These are phyloP conservation scores for Afroboletus lepidellus DNA, from an alignment of 1,284 basidiomycete genomes.

Conservation along the genomic window DNA sequence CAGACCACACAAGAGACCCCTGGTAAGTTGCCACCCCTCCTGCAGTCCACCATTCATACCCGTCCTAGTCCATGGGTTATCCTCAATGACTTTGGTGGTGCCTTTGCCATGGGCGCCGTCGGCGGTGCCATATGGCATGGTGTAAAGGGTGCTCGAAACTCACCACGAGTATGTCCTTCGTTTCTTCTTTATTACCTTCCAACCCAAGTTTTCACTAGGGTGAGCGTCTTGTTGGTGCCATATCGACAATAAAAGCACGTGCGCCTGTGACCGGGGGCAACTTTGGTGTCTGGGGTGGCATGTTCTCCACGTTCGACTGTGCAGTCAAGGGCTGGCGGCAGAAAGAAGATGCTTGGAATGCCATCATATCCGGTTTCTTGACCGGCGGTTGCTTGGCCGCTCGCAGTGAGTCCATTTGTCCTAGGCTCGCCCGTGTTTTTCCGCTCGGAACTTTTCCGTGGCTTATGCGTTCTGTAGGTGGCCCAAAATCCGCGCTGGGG, in stretches of 20 bases:
- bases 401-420: constrained; percentile 67
- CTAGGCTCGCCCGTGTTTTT: background rate
- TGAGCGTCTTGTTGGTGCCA: constrained; percentile 89
- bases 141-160: constrained; percentile 97
- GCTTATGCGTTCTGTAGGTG: constrained; percentile 54
- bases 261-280: constrained; percentile 98
- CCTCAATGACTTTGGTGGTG: constrained; percentile 97
- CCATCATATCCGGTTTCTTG: constrained; percentile 97
- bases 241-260: constrained; percentile 97
- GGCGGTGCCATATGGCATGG: constrained; percentile 99
- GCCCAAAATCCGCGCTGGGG: constrained; percentile 86
- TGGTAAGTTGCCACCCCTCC: constrained; percentile 48
- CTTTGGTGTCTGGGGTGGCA: constrained; percentile 97
- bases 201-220: constrained; percentile 47
- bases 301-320: constrained; percentile 98
- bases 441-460: background rate
- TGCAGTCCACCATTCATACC: background rate
- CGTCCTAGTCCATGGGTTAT: constrained; percentile 90
- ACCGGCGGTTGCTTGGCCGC: constrained; percentile 96
- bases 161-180: constrained; percentile 65
- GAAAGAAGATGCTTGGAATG: constrained; percentile 99
- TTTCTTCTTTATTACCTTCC: background rate
- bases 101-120: constrained; percentile 93
- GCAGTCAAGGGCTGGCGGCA: constrained; percentile 96
- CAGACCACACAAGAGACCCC: constrained; percentile 91